These are phyloP conservation scores for Croton laevigatus DNA, from an alignment of 441 rosid genomes.

Conservation along the genomic window DNA sequence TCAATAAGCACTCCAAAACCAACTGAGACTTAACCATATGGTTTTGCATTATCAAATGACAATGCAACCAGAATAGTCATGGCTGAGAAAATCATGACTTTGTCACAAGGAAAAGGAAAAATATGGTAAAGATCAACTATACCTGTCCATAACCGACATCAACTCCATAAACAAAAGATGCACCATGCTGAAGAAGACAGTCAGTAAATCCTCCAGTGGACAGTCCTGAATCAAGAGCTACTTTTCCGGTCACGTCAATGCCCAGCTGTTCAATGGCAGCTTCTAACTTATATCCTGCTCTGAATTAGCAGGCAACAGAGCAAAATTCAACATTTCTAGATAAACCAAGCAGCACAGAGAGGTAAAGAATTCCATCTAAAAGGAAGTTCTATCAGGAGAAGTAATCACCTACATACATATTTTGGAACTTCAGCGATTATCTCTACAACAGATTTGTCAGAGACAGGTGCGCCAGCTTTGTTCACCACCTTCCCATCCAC, in stretches of 20 bases:
- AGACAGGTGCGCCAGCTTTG: conserved; percentile 87
- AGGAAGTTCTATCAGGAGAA: conserved; percentile 26
- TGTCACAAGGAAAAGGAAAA: neutral
- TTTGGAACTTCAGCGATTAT: conserved; percentile 81
- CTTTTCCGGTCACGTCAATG: conserved; percentile 80
- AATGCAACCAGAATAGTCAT: conserved; percentile 3
- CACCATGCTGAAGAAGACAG: conserved; percentile 91
- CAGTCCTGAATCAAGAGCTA: conserved; percentile 91
- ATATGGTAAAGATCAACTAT: conserved; percentile 2
- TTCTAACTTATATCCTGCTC: conserved; percentile 94
- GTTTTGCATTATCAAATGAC: conserved; percentile 2
- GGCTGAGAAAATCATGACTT: neutral
- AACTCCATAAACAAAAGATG: conserved; percentile 89
- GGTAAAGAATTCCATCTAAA: conserved; percentile 1
- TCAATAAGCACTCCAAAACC: conserved; percentile 8
- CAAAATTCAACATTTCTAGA: conserved; percentile 12
- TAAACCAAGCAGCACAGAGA: conserved; percentile 9
- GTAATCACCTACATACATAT: conserved; percentile 98
- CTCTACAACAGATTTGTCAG: conserved; percentile 63
- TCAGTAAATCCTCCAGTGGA: conserved; percentile 98
- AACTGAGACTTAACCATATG: neutral
- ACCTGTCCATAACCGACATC: conserved; percentile 99
- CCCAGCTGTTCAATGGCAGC: conserved; percentile 86
- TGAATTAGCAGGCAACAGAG: conserved; percentile 28
- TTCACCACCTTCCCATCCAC: conserved; percentile 80